These are phyloP conservation scores for Euphorbia peplus DNA, from an alignment of 345 rosid species.

Conservation along the genomic window DNA sequence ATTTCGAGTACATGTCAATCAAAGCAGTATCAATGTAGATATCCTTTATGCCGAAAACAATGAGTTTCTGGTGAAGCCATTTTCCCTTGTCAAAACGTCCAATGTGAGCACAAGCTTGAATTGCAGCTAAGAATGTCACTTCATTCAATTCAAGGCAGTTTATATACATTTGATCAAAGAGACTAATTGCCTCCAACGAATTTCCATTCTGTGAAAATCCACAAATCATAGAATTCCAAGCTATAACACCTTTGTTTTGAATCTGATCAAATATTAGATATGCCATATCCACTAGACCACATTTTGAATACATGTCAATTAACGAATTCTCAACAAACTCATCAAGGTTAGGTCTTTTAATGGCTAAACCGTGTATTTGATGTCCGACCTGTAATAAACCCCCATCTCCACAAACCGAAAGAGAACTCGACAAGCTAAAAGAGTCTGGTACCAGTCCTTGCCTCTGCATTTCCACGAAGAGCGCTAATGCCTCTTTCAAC, in stretches of 20 bases:
- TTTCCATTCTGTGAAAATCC: conserved; percentile 60
- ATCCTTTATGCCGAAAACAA: conserved; percentile 41
- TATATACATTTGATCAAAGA: conserved; percentile 57
- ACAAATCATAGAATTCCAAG: conserved; percentile 68
- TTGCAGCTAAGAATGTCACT: conserved; percentile 53
- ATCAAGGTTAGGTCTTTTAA: conserved; percentile 32
- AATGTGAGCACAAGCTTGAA: conserved; percentile 62
- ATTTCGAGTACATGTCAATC: conserved; percentile 67
- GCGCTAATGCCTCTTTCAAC: conserved; percentile 41
- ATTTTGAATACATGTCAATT: conserved; percentile 62
- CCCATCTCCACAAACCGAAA: conserved; percentile 59
- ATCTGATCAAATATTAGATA: conserved; percentile 36
- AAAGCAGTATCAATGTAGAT: conserved; percentile 59
- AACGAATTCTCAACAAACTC: conserved; percentile 59
- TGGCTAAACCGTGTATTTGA: conserved; percentile 64
- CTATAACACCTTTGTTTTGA: conserved; percentile 38
- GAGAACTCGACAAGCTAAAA: conserved; percentile 60
- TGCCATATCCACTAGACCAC: conserved; percentile 49
- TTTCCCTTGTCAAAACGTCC: conserved; percentile 63
- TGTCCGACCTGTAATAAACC: conserved; percentile 50
- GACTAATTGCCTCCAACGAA: conserved; percentile 49
- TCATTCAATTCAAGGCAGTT: conserved; percentile 44
- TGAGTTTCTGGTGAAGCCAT: conserved; percentile 73
- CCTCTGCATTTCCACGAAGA: conserved; percentile 52
- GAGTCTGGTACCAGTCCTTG: conserved; percentile 54